Base-by-base conservation (phyloP, 768 basidiomycete species). In the Boletus vermiculosoides region DNA sequence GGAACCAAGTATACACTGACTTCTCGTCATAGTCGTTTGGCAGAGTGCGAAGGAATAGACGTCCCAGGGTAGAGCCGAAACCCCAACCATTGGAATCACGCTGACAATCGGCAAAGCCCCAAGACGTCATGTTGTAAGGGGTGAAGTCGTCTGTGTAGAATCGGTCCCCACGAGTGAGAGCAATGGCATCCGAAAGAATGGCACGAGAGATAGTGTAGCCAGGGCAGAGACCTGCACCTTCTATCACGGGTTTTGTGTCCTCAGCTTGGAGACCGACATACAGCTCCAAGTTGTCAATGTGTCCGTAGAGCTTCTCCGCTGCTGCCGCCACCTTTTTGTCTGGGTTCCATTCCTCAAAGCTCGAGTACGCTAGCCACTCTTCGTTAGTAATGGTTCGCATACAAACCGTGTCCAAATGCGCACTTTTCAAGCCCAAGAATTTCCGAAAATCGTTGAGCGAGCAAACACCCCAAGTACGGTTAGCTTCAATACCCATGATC, bases 191-290 rank as follows among this genome's bases (percentile, higher is more conserved):
- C 59, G 85, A 83, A 34, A 94, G 83, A 63, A 94, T 94, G 9
- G 92, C 91, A 33, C 92, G 84, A 63, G 87, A 87, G 64, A 91
- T 83, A 11, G 92, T 94, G 72, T 89, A 93, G 15, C 90, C 86
- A 59, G 92, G 91, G 73, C 92, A 94, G 52, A 94, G 80, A 54
- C 92, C 92, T 52, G 92, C 88, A 50, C 92, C 92, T 0, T 85
- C 84, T 22, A 86, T 78, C 37, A 90, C 74, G 13, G 83, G 86
- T 66, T 92, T 94, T 2, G 85, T 65, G 58, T 88, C 83, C 65
- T 92, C 90, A 1, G 89, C 90, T 62, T 90, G 87, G 23, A 92
- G 76, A 48, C 91, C 88, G 47, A 87, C 86, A 63, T 94, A 93
- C 18, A 94, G 76, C 67, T 94, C 92, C 49, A 94, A 78, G 58